Evolutionary conservation across 23 red algal species (phyloP).

Genomic region (Gracilaria caudata): DNA sequence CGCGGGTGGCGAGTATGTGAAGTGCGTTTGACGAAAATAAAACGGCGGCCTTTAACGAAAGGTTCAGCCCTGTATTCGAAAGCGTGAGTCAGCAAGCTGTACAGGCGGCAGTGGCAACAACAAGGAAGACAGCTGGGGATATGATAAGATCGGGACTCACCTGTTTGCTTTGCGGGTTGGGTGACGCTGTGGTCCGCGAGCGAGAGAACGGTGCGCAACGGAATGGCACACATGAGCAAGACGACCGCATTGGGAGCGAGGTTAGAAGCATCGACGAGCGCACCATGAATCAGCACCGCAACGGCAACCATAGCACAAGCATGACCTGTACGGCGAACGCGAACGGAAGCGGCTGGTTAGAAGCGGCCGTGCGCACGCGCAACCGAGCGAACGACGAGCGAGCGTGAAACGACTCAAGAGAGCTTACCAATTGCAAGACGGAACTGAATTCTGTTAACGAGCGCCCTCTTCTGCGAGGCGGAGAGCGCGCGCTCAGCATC

Average conservation of each 20-base stretch:
- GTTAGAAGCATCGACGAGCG: neutral
- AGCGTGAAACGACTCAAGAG: neutral
- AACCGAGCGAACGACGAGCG: neutral
- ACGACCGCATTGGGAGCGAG: conserved; percentile 37
- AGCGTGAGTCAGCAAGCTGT: neutral
- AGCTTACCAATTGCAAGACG: conserved; percentile 15
- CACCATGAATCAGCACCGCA: conserved; percentile 5
- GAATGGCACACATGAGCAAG: conserved; percentile 42
- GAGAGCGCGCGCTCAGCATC: neutral
- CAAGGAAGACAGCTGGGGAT: neutral
- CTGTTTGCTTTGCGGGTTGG: conserved; percentile 6
- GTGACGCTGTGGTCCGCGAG: conserved; percentile 7
- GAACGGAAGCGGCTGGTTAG: neutral
- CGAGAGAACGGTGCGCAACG: conserved; percentile 26
- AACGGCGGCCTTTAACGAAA: conserved; percentile 32
- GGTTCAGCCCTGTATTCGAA: conserved; percentile 17
- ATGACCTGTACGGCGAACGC: conserved; percentile 1
- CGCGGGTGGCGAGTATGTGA: conserved; percentile 33
- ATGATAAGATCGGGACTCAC: no score
- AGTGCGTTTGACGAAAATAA: conserved; percentile 59
- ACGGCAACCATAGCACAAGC: conserved; percentile 28
- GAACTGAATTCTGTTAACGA: conserved; percentile 1
- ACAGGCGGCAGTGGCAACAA: neutral
- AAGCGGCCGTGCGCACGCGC: neutral
- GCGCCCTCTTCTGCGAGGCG: neutral